Percentiles rank a stretch among this genome's conserved stretches.
These are phyloP conservation scores for Eutrema yunnanense DNA, from an alignment of 345 rosid genomes.

Conservation along the genomic window DNA sequence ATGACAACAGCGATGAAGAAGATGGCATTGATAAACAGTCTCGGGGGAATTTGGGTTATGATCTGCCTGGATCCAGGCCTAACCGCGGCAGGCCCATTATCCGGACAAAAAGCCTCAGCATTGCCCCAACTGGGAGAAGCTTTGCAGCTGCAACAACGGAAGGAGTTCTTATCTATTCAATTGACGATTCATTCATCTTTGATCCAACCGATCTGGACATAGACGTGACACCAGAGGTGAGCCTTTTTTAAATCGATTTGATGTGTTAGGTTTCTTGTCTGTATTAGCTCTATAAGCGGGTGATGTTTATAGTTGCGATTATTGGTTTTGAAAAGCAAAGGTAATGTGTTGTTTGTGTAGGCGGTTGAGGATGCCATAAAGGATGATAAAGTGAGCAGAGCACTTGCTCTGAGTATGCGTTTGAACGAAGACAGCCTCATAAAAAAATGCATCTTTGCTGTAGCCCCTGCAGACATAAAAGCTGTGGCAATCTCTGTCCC, in stretches of 20 bases:
- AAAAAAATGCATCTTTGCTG: slow-evolving; percentile 75
- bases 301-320: neutral
- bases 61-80: slow-evolving; percentile 85
- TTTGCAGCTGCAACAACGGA: slow-evolving; percentile 96
- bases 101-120: slow-evolving; percentile 73
- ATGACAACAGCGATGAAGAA: slow-evolving; percentile 71
- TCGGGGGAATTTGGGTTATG: slow-evolving; percentile 65
- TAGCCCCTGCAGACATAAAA: slow-evolving; percentile 57
- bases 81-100: slow-evolving; percentile 76
- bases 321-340: neutral
- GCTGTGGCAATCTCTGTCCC: slow-evolving; percentile 66
- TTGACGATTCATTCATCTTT: slow-evolving; percentile 85
- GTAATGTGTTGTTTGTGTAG: slow-evolving; percentile 38
- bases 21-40: slow-evolving; percentile 79
- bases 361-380: slow-evolving; percentile 67
- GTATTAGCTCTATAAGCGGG: neutral
- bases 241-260: neutral
- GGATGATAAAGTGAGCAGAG: slow-evolving; percentile 63
- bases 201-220: slow-evolving; percentile 98
- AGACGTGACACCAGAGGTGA: slow-evolving; percentile 94
- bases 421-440: slow-evolving; percentile 79
- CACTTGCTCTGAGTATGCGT: slow-evolving; percentile 82
- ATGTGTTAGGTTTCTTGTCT: neutral
- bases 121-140: slow-evolving; percentile 92
- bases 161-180: slow-evolving; percentile 83